Evolutionary conservation across 768 basidiomycete species (phyloP).

Genomic region (Lepiota venenata): DNA sequence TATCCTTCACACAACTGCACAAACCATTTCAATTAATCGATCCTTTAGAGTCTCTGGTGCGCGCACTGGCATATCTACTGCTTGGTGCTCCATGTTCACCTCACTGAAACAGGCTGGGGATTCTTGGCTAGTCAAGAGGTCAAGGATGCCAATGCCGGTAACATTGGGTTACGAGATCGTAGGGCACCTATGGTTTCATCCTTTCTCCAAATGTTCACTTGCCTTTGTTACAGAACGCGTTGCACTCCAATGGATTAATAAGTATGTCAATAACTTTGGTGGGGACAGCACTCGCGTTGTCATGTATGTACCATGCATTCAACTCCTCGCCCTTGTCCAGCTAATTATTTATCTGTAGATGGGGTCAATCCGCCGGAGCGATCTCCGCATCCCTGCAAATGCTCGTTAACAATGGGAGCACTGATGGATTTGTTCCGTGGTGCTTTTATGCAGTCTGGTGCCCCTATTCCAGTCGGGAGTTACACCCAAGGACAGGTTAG

Average conservation of each 20-base stretch:
- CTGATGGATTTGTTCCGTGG: constrained; percentile 37
- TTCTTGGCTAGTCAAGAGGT: constrained; percentile 31
- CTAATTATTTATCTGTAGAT: constrained; percentile 21
- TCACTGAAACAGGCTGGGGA: constrained; percentile 19
- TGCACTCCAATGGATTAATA: constrained; percentile 57
- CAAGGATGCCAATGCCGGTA: constrained; percentile 21
- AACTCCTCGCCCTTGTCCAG: not conserved
- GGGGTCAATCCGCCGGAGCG: constrained; percentile 55
- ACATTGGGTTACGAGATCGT: constrained; percentile 31
- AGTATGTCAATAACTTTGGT: constrained; percentile 52
- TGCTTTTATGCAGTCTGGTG: constrained; percentile 44
- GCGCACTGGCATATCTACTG: not conserved
- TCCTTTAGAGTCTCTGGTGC: constrained; percentile 20
- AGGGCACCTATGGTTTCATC: constrained; percentile 1
- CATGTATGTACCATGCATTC: constrained; percentile 29
- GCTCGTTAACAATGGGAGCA: constrained; percentile 35
- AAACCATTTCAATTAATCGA: not conserved
- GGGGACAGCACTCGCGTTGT: constrained; percentile 49
- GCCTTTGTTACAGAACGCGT: constrained; percentile 20
- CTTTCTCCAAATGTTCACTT: not conserved
- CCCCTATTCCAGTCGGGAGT: constrained; percentile 28
- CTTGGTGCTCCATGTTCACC: not conserved
- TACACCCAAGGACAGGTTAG: constrained; percentile 26
- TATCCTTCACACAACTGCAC: not conserved
- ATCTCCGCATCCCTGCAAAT: constrained; percentile 43